phyloP scores from a whole-genome alignment of 768 basidiomycete species.

The Cystofilobasidium macerans region DNA sequence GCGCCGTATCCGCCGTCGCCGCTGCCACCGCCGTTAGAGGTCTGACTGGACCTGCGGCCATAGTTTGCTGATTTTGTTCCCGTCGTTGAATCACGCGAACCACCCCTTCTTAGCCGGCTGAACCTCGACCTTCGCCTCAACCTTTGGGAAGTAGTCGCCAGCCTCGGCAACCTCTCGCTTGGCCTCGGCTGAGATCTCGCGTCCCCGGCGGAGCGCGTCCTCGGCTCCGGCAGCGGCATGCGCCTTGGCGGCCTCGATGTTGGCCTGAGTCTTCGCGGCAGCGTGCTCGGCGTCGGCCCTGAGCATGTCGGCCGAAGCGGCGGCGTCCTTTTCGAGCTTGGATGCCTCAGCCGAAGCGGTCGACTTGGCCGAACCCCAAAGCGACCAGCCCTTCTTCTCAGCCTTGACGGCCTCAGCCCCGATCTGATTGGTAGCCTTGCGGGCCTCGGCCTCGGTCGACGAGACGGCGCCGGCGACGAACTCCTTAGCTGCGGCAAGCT shows the following conservation, averaged over 20 bases:
- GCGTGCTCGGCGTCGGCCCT: background rate
- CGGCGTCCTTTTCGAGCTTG: background rate
- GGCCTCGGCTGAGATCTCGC: conserved; percentile 3
- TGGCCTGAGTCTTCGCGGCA: background rate
- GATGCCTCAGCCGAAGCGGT: background rate
- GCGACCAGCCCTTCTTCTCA: conserved; percentile 23
- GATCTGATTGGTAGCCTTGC: background rate
- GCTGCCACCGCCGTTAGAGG: too few relatives aligned
- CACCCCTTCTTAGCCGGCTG: conserved; percentile 6
- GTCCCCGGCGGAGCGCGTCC: conserved; percentile 11
- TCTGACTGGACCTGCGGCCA: too few relatives aligned
- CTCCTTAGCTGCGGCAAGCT: background rate
- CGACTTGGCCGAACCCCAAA: conserved; percentile 3
- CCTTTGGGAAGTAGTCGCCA: conserved; percentile 1
- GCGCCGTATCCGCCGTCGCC: too few relatives aligned
- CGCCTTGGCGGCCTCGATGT: background rate
- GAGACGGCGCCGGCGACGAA: background rate
- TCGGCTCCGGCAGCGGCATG: conserved; percentile 7
- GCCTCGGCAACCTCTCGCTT: conserved; percentile 14
- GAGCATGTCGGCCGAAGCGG: background rate
- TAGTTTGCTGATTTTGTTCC: too few relatives aligned
- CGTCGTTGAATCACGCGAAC: too few relatives aligned
- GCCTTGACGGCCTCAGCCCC: background rate
- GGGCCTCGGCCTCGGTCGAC: background rate
- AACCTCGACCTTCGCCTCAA: background rate